phyloP scores from a whole-genome alignment of 1,284 basidiomycete species.

The Baeospora myosura region DNA sequence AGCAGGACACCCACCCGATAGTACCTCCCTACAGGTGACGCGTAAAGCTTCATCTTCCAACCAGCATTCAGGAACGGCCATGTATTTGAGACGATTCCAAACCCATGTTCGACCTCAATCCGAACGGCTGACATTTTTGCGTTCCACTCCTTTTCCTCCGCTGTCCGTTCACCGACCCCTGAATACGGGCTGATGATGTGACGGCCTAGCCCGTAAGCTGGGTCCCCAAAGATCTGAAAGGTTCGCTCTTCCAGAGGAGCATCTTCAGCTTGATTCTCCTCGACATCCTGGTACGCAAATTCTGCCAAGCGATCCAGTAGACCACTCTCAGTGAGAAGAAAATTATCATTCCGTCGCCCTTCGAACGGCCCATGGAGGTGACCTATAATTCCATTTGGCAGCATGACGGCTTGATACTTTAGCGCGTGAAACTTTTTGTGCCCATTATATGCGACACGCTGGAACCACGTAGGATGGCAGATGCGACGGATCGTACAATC shows the following conservation, averaged over 20 bases:
- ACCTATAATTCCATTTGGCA: constrained; percentile 15
- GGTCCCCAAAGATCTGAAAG: constrained; percentile 22
- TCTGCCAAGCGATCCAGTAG: constrained; percentile 6
- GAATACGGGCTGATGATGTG: constrained; percentile 18
- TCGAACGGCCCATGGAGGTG: constrained; percentile 15
- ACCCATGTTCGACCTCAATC: constrained; percentile 22
- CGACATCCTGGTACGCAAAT: constrained; percentile 4
- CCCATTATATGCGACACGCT: constrained; percentile 15
- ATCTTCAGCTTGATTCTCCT: background rate
- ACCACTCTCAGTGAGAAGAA: constrained; percentile 7
- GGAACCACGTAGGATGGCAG: constrained; percentile 9
- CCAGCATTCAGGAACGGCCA: constrained; percentile 21
- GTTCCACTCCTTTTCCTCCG: constrained; percentile 17
- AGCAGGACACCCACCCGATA: constrained; percentile 19
- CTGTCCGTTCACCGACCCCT: constrained; percentile 13
- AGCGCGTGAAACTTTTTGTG: constrained; percentile 16
- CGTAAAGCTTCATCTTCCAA: constrained; percentile 18
- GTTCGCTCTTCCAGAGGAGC: constrained; percentile 5
- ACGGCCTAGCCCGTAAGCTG: constrained; percentile 19
- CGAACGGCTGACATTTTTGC: constrained; percentile 15
- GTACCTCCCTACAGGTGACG: constrained; percentile 17
- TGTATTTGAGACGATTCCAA: constrained; percentile 13
- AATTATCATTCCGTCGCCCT: constrained; percentile 13
- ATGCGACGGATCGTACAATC: constrained; percentile 16
- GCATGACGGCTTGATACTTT: constrained; percentile 16